Evolutionary conservation across 306 rosid genomes (phyloP), one percentile per base, ranked within the genome.

Genomic region (Ammopiptanthus mongolicus): DNA sequence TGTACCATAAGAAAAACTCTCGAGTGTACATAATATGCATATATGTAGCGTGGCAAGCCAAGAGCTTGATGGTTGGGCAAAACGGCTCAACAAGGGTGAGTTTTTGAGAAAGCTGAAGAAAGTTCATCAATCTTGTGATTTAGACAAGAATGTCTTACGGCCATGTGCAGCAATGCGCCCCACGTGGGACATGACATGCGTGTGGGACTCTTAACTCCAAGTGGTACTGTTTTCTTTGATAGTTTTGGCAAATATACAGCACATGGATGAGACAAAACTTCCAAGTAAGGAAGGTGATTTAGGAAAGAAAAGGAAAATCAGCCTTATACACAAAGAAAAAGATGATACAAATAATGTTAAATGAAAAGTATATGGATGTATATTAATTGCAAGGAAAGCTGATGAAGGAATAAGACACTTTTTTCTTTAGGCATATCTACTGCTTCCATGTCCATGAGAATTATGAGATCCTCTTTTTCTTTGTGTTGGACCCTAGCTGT

Each of bases 81-180:
- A 76, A 76, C 66, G 70, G 80, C 74, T 80, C 51, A 31, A 46
- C 41, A 22, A 75, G 69, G 14, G 13, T 29, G 50, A 47, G 59
- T 10, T 15, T 60, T 57, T 22, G 53, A 69, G 81, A 81, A 73
- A 70, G 23, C 47, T 28, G 41, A 73, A 61, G 77, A 69, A 73
- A 59, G 80, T 75, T 75, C 31, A 81, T 65, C 46, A 80, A 77
- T 58, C 55, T 67, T 47, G 79, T 60, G 79, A 73, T 76, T 81
- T 84, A 80, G 95, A 89, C 95, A 88, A 80, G 87, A 80, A 79
- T 83, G 85, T 83, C 83, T 80, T 85, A 69, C 64, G 64, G 74
- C 90, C 97, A 91, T 91, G 97, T 91, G 97, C 85, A 79, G 47
- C 82, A 80, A 82, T 83, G 86, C 87, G 67, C 57, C 88, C 93